Conservation (phyloP, 2,329 filamentous ascomycete genomes). For the Penicillium thymicola region DNA sequence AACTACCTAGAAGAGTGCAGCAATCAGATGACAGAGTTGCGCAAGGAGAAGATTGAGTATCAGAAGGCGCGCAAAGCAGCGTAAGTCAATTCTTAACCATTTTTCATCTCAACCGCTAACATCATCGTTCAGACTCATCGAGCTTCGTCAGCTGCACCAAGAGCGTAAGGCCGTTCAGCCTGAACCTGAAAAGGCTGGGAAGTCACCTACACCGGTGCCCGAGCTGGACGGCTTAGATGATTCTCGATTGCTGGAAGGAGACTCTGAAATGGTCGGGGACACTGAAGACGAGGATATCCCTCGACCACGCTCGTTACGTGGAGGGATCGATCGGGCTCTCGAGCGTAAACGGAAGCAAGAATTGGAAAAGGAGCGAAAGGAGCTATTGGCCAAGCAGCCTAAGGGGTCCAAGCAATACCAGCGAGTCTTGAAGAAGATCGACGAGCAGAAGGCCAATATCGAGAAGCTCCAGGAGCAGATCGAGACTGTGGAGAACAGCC, state of each 20-base stretch:
- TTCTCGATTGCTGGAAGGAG: slow-evolving; percentile 55
- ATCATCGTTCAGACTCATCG: slow-evolving; percentile 36
- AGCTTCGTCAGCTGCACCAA: slow-evolving; percentile 46
- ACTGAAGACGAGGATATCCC: slow-evolving; percentile 66
- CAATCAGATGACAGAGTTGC: slow-evolving; percentile 88
- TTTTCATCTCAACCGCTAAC: slow-evolving; percentile 13
- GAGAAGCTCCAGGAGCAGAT: slow-evolving; percentile 83
- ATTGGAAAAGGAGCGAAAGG: slow-evolving; percentile 65
- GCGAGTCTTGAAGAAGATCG: slow-evolving; percentile 82
- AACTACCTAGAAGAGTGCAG: slow-evolving; percentile 89
- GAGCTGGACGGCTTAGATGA: slow-evolving; percentile 40
- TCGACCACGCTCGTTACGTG: slow-evolving; percentile 56
- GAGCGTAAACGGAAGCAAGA: slow-evolving; percentile 76
- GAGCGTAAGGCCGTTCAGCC: slow-evolving; percentile 49
- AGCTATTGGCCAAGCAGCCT: slow-evolving; percentile 62
- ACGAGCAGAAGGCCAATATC: slow-evolving; percentile 78
- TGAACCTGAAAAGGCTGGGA: slow-evolving; percentile 36
- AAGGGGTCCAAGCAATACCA: slow-evolving; percentile 87
- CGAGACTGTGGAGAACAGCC: slow-evolving; percentile 78
- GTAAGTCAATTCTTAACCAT: slow-evolving; percentile 41
- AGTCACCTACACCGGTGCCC: slow-evolving; percentile 43
- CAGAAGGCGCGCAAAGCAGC: slow-evolving; percentile 70
- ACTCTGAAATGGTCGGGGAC: slow-evolving; percentile 61
- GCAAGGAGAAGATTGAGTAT: slow-evolving; percentile 92
- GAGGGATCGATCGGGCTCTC: slow-evolving; percentile 65